A percentile compares a stretch with the other conserved stretches of the same genome.
phyloP scores from a whole-genome alignment of 768 basidiomycete species.

The Pleurotus salmoneostramineus region DNA sequence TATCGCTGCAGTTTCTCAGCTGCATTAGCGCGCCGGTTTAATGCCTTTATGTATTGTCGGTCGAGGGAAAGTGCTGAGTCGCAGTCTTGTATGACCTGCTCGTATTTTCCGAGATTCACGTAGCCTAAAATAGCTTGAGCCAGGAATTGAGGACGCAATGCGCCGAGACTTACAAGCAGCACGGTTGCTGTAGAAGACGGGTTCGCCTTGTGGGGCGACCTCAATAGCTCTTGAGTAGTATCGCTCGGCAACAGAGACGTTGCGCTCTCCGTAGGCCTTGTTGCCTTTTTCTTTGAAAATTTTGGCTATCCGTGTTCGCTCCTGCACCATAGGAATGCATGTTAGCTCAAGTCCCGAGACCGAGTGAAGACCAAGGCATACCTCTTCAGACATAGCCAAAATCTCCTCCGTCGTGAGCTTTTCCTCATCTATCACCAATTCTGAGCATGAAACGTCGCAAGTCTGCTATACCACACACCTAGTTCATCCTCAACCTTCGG shows the following conservation, averaged over 20 bases:
- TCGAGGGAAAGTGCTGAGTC: conserved; percentile 85
- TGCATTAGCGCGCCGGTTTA: conserved; percentile 87
- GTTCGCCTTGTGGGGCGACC: conserved; percentile 73
- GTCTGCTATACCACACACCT: conserved; percentile 14
- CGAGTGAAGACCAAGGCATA: conserved; percentile 19
- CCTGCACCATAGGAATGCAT: conserved; percentile 33
- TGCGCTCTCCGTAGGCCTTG: conserved; percentile 58
- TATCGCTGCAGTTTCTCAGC: conserved; percentile 71
- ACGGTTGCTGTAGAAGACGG: conserved; percentile 95
- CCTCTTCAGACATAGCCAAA: conserved; percentile 55
- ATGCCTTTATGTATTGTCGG: conserved; percentile 79
- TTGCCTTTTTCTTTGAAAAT: conserved; percentile 73
- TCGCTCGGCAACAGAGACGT: conserved; percentile 55
- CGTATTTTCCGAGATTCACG: conserved; percentile 81
- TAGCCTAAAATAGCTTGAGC: conserved; percentile 54
- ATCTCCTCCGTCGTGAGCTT: conserved; percentile 53
- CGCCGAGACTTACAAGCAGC: conserved; percentile 74
- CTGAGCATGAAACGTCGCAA: conserved; percentile 8
- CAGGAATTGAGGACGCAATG: neutral
- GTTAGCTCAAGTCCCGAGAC: neutral
- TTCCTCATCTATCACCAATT: conserved; percentile 30
- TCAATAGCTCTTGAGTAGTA: conserved; percentile 75
- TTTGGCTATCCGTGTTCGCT: conserved; percentile 59
- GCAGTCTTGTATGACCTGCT: conserved; percentile 84
- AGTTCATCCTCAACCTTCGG: conserved; percentile 35